These are phyloP conservation scores for Podaxis sp. DNA, from an alignment of 768 basidiomycete genomes.

Conservation along the genomic window DNA sequence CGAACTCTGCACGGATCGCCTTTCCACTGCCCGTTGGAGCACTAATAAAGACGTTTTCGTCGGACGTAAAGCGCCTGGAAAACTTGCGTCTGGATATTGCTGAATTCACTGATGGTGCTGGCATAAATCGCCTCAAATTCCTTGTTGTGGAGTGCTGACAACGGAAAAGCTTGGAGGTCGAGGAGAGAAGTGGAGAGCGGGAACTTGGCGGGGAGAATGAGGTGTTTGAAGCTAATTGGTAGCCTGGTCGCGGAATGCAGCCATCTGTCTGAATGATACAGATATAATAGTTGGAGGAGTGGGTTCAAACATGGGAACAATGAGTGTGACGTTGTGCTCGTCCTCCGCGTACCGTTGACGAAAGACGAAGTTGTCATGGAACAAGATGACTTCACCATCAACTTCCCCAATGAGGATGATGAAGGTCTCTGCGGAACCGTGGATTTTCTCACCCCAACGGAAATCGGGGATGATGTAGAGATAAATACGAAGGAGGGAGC, in stretches of 20 bases:
- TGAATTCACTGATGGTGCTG: conserved; percentile 82
- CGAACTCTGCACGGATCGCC: conserved; percentile 97
- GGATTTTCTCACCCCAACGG: conserved; percentile 95
- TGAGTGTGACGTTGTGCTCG: conserved; percentile 93
- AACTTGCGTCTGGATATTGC: conserved; percentile 99
- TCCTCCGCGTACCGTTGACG: conserved; percentile 90
- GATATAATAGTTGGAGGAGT: conserved; percentile 98
- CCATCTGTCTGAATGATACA: conserved; percentile 93
- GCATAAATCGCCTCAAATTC: conserved; percentile 90
- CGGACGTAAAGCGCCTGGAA: conserved; percentile 97
- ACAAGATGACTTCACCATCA: conserved; percentile 94
- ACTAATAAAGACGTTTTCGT: conserved; percentile 96
- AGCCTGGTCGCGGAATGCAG: conserved; percentile 91
- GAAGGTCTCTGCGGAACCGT: conserved; percentile 87
- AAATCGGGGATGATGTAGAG: conserved; percentile 95
- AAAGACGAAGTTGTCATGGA: conserved; percentile 91
- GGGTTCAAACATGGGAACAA: conserved; percentile 95
- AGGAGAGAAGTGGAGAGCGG: conserved; percentile 90
- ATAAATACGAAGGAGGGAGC: conserved; percentile 88
- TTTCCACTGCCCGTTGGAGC: conserved; percentile 98
- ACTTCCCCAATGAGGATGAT: conserved; percentile 95
- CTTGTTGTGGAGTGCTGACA: conserved; percentile 90
- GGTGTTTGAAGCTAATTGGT: conserved; percentile 96
- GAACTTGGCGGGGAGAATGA: conserved; percentile 97
- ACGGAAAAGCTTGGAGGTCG: conserved; percentile 87